phyloP scores from a whole-genome alignment of 352 stramenopile genomes.

The Phytophthora europaea region DNA sequence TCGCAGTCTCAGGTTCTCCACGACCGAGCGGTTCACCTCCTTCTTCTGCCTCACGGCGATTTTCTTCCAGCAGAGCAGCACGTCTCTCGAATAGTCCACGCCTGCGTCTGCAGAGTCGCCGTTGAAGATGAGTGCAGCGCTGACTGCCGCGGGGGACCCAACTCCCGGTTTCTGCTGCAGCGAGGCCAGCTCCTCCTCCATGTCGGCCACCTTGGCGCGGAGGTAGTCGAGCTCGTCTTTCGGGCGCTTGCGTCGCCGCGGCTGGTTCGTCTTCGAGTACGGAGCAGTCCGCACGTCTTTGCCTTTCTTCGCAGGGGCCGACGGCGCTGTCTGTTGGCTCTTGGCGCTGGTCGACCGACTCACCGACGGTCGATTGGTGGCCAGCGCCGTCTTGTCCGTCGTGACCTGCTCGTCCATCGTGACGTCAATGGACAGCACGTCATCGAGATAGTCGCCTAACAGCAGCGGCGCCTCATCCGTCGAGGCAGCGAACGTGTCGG shows the following conservation, averaged over 20 bases:
- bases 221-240: constrained; percentile 56
- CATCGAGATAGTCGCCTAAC: constrained; percentile 23
- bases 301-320: constrained; percentile 17
- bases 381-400: neutral
- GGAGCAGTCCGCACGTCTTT: constrained; percentile 26
- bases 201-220: constrained; percentile 40
- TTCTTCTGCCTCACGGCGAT: constrained; percentile 42
- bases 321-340: neutral
- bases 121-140: constrained; percentile 23
- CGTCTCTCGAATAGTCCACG: constrained; percentile 12
- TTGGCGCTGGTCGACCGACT: constrained; percentile 16
- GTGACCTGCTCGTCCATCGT: constrained; percentile 1
- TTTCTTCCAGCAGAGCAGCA: constrained; percentile 39
- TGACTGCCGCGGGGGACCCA: constrained; percentile 18
- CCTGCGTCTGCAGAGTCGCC: neutral
- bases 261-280: constrained; percentile 29
- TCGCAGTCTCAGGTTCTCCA: constrained; percentile 44
- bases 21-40: constrained; percentile 32
- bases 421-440: constrained; percentile 28
- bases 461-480: neutral
- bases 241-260: constrained; percentile 41
- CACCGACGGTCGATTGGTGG: neutral
- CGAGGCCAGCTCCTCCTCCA: constrained; percentile 40
- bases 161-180: constrained; percentile 21
- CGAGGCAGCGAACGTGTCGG: constrained; percentile 20